Evolutionary conservation across 441 rosid genomes (phyloP), one percentile per base, ranked within the genome.

Genomic region (Omphalea diandra): DNA sequence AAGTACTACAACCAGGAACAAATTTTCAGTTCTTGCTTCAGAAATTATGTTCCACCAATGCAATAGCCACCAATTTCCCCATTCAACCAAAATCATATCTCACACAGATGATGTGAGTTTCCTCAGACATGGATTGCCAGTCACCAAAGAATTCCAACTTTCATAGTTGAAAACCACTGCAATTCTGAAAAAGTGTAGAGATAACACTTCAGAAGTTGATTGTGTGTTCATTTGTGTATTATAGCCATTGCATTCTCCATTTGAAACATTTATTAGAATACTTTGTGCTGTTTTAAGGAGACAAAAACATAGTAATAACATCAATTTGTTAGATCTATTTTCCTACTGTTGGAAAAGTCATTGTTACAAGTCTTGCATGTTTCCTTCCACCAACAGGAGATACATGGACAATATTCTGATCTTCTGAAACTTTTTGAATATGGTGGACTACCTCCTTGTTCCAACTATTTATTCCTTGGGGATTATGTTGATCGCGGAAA

Each of bases 371-470:
- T 12, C 35, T 61, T 26, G 31, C 35, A 22, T 11, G 9, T 40
- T 55, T 26, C 33, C 15, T 68, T 47, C 7, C 68, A 68, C 58
- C 43, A 60, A 35, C 83, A 88, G 97, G 94, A 69, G 94, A 90
- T 70, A 66, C 96, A 90, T 24, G 96, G 96, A 41, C 96, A 88
- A 70, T 90, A 90, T 78, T 79, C 89, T 35, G 94, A 90, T 76
- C 89, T 90, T 7, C 72, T 90, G 69, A 84, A 88, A 82, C 90
- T 90, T 71, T 88, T 90, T 56, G 89, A 86, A 67, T 86, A 85
- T 26, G 96, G 93, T 62, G 91, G 96, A 32, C 78, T 86, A 73
- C 96, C 96, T 74, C 93, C 93, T 32, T 69, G 65, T 62, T 81
- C 88, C 47, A 90, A 85, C 75, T 90, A 90, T 83, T 77, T 90